phyloP scores from a whole-genome alignment of 2,329 filamentous ascomycete genomes.

The Aspergillus sp. region DNA sequence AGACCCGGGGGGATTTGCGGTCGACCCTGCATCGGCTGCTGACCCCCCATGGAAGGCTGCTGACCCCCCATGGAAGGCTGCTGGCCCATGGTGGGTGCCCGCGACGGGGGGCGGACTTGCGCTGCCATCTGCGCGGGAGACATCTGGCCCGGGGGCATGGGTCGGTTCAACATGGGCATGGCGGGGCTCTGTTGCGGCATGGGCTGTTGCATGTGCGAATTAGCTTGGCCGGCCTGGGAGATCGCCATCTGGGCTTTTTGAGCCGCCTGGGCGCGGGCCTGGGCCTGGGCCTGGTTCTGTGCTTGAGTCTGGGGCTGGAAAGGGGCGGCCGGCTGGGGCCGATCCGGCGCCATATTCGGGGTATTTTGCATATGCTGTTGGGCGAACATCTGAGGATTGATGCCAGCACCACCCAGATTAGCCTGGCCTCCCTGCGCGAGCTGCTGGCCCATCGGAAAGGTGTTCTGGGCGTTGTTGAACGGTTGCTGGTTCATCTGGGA shows the following conservation, averaged over 20 bases:
- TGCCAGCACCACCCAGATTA: slow-evolving; percentile 33
- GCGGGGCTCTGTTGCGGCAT: slow-evolving; percentile 39
- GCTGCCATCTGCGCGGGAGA: slow-evolving; percentile 34
- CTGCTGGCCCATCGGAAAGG: slow-evolving; percentile 40
- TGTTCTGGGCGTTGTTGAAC: slow-evolving; percentile 41
- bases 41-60: slow-evolving; percentile 21
- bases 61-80: slow-evolving; percentile 27
- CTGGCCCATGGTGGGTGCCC: slow-evolving; percentile 31
- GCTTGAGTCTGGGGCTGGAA: slow-evolving; percentile 37
- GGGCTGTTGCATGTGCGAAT: slow-evolving; percentile 35
- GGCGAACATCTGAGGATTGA: slow-evolving; percentile 40
- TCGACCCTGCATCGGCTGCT: slow-evolving; percentile 31
- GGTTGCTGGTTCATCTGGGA: slow-evolving; percentile 46
- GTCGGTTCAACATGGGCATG: slow-evolving; percentile 44
- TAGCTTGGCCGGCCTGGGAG: slow-evolving; percentile 45
- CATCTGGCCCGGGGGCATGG: slow-evolving; percentile 38
- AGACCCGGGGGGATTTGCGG: slow-evolving; percentile 33
- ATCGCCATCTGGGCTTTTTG: slow-evolving; percentile 47
- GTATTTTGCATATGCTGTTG: slow-evolving; percentile 43
- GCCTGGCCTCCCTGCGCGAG: slow-evolving; percentile 37
- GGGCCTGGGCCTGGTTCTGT: slow-evolving; percentile 38
- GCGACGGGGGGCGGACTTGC: slow-evolving; percentile 34
- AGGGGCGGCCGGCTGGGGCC: slow-evolving; percentile 34
- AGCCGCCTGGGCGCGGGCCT: slow-evolving; percentile 42
- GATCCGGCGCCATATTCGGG: slow-evolving; percentile 44